Conservation (phyloP, 352 stramenopile species). For the Phytophthora agathidicida region DNA sequence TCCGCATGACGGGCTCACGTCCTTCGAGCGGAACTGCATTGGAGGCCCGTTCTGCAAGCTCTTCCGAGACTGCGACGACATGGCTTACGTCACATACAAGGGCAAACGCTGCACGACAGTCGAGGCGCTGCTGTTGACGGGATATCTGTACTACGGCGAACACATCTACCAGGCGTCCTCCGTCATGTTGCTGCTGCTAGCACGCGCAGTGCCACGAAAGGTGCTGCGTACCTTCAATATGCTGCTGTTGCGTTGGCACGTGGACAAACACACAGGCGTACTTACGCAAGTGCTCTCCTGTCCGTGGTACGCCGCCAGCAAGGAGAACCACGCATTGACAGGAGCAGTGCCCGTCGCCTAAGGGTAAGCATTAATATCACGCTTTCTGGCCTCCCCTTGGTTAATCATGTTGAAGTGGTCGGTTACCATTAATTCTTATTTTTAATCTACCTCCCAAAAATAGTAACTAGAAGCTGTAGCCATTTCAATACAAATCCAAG, state of each 20-base stretch:
- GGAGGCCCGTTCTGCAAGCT: slow-evolving; percentile 23
- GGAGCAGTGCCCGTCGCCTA: slow-evolving; percentile 15
- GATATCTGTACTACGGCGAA: slow-evolving; percentile 36
- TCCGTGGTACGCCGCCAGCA: slow-evolving; percentile 27
- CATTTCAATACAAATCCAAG: too few relatives aligned
- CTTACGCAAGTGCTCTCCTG: slow-evolving; percentile 24
- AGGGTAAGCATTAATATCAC: background rate
- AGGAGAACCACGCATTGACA: slow-evolving; percentile 20
- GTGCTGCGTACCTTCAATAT: slow-evolving; percentile 43
- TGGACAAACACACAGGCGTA: slow-evolving; percentile 20
- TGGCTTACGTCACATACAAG: slow-evolving; percentile 35
- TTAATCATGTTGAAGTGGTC: background rate
- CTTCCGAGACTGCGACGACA: slow-evolving; percentile 32
- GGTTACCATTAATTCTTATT: too few relatives aligned
- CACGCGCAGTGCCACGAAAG: slow-evolving; percentile 19
- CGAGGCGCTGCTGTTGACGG: slow-evolving; percentile 28
- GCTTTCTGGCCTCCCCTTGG: background rate
- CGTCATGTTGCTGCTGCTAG: slow-evolving; percentile 30
- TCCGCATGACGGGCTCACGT: slow-evolving; percentile 3
- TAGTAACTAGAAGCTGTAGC: too few relatives aligned
- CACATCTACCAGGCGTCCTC: slow-evolving; percentile 36
- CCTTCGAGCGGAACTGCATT: slow-evolving; percentile 35
- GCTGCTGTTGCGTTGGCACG: slow-evolving; percentile 32
- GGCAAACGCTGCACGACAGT: slow-evolving; percentile 24
- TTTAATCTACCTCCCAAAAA: too few relatives aligned